phyloP scores from a whole-genome alignment of 257 asterid species.

The Prunella vulgaris region DNA sequence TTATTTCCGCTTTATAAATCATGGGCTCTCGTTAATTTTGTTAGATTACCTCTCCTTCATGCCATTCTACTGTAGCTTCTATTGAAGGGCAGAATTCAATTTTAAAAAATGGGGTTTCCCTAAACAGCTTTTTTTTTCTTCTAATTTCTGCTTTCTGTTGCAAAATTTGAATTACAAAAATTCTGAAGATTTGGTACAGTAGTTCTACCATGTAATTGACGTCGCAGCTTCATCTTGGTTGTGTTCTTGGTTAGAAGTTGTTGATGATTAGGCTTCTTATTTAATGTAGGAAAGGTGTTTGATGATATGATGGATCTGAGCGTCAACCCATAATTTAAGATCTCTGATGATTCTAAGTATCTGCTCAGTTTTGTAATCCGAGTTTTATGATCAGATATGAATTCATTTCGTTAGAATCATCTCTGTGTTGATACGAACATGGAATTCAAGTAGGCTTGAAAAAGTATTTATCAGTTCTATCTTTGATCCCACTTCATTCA shows the following conservation, averaged over 20 bases:
- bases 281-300: constrained; percentile 34
- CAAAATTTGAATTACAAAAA: constrained; percentile 2
- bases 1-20: constrained; percentile 16
- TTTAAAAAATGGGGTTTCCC: constrained; percentile 35
- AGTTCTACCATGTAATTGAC: constrained; percentile 31
- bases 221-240: constrained; percentile 17
- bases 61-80: constrained; percentile 23
- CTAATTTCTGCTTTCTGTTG: not conserved
- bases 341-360: constrained; percentile 22
- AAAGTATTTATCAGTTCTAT: not conserved
- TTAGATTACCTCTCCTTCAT: constrained; percentile 14
- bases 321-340: constrained; percentile 33
- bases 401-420: constrained; percentile 25
- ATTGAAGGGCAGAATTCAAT: constrained; percentile 16
- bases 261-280: constrained; percentile 21
- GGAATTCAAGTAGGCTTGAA: constrained; percentile 30
- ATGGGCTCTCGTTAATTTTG: constrained; percentile 43
- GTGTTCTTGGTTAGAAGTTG: constrained; percentile 24
- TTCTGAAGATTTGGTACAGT: constrained; percentile 1
- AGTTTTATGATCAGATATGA: constrained; percentile 28
- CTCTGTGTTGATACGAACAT: constrained; percentile 19
- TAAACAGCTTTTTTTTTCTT: constrained; percentile 19
- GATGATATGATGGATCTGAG: constrained; percentile 43
- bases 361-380: constrained; percentile 16
- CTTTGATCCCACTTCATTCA: constrained; percentile 24